Conservation (phyloP, 441 rosid species). For the Rhodomyrtus psidioides region DNA sequence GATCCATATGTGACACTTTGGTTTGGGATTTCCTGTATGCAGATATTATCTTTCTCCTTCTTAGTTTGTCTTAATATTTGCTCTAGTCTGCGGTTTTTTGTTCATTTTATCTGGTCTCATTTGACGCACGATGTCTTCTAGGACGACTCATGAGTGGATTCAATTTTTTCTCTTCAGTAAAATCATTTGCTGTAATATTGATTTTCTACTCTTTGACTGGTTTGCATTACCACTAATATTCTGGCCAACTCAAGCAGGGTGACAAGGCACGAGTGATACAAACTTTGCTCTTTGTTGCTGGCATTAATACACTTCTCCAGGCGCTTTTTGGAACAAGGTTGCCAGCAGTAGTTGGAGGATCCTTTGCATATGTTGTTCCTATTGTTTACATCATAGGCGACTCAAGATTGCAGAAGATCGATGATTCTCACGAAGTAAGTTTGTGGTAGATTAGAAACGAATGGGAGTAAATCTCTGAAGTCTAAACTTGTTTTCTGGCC, state of each 20-base stretch:
- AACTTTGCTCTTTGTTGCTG: constrained; percentile 61
- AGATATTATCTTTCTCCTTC: not conserved
- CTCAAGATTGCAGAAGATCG: constrained; percentile 45
- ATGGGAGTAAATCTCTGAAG: not conserved
- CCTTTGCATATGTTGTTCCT: constrained; percentile 47
- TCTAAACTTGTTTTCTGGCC: not conserved
- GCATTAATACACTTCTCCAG: constrained; percentile 64
- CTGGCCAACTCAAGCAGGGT: constrained; percentile 27
- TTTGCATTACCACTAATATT: not conserved
- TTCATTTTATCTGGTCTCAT: not conserved
- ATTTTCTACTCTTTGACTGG: not conserved
- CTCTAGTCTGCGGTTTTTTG: not conserved
- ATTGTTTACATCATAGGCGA: constrained; percentile 51
- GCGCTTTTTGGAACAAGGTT: constrained; percentile 68
- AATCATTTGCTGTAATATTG: not conserved
- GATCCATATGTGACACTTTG: not conserved
- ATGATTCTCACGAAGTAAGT: constrained; percentile 50
- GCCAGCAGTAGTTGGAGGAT: constrained; percentile 66
- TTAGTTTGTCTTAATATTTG: not conserved
- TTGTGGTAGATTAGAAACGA: not conserved
- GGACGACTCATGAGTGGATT: not conserved
- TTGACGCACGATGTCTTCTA: not conserved
- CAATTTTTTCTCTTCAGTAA: not conserved
- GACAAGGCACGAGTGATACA: constrained; percentile 63
- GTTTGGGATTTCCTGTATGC: not conserved